A percentile compares a stretch with the other conserved stretches of the same genome.
Conservation (phyloP, 148 eudicot species). For the Selenicereus undatus region DNA sequence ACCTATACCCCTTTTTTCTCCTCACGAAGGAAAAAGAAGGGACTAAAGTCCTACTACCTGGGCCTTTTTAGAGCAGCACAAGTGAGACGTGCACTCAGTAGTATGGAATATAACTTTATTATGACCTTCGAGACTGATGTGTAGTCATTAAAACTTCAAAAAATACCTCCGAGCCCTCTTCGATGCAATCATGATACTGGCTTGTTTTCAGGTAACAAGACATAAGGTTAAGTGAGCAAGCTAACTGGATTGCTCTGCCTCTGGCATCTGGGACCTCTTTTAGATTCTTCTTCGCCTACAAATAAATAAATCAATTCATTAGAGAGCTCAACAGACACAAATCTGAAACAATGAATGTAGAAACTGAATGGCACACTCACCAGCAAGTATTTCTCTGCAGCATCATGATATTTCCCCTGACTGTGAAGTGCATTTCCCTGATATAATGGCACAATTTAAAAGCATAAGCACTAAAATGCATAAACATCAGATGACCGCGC, state of each 20-base stretch:
- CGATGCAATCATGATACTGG: slow-evolving; percentile 70
- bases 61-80: not conserved
- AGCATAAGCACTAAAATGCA: slow-evolving; percentile 4
- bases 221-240: slow-evolving; percentile 95
- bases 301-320: slow-evolving; percentile 7
- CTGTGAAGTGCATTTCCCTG: slow-evolving; percentile 90
- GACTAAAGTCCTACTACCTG: not conserved
- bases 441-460: slow-evolving; percentile 21
- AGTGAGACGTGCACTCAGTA: not conserved
- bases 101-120: not conserved
- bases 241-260: slow-evolving; percentile 50
- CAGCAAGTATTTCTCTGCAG: slow-evolving; percentile 72
- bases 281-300: slow-evolving; percentile 83
- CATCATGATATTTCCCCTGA: slow-evolving; percentile 70
- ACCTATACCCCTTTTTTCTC: too few species aligned
- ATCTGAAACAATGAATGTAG: not conserved
- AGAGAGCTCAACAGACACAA: not conserved
- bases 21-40: too few species aligned
- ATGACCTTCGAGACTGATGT: not conserved
- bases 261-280: slow-evolving; percentile 56
- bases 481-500: not conserved
- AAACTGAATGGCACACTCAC: slow-evolving; percentile 45
- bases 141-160: not conserved
- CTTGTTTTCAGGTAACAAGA: slow-evolving; percentile 87
- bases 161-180: slow-evolving; percentile 90